Conservation (phyloP, 495 filamentous ascomycete species). For the Peziza echinospora region DNA sequence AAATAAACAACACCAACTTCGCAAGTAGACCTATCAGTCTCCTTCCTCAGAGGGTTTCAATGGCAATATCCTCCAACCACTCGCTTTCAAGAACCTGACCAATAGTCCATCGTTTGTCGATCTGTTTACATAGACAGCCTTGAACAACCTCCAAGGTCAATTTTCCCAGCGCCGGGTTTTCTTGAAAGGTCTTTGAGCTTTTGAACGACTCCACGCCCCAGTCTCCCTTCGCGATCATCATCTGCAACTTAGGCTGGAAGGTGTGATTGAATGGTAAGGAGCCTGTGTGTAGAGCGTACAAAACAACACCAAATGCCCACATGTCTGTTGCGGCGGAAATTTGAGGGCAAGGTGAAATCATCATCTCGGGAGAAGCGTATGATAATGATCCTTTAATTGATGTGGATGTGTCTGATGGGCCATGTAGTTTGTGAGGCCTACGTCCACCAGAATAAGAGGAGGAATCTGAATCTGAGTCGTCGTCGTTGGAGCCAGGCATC, state of each 20-base stretch:
- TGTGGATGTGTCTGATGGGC: constrained; percentile 20
- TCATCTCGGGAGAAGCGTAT: constrained; percentile 15
- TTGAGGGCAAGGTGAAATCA: constrained; percentile 20
- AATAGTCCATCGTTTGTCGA: constrained; percentile 31
- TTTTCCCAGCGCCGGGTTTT: constrained; percentile 13
- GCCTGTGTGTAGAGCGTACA: constrained; percentile 42
- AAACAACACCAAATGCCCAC: constrained; percentile 51
- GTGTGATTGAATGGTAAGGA: constrained; percentile 43
- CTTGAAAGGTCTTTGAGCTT: constrained; percentile 14
- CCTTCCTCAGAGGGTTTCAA: constrained; percentile 1
- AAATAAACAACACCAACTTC: too few species aligned
- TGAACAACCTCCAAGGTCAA: constrained; percentile 30
- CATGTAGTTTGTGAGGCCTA: constrained; percentile 7
- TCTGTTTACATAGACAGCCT: constrained; percentile 32
- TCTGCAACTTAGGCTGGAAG: constrained; percentile 35
- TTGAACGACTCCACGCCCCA: constrained; percentile 35
- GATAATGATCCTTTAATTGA: constrained; percentile 15
- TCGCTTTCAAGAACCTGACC: constrained; percentile 30
- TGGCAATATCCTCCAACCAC: constrained; percentile 46
- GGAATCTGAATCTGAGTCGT: constrained; percentile 22
- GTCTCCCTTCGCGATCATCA: constrained; percentile 38
- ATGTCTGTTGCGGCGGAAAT: constrained; percentile 40
- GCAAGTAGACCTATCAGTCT: not conserved
- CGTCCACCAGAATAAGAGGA: constrained; percentile 23
- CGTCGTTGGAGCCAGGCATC: constrained; percentile 29